Base-by-base conservation (phyloP, 495 filamentous ascomycete genomes). In the Viridothelium virens region DNA sequence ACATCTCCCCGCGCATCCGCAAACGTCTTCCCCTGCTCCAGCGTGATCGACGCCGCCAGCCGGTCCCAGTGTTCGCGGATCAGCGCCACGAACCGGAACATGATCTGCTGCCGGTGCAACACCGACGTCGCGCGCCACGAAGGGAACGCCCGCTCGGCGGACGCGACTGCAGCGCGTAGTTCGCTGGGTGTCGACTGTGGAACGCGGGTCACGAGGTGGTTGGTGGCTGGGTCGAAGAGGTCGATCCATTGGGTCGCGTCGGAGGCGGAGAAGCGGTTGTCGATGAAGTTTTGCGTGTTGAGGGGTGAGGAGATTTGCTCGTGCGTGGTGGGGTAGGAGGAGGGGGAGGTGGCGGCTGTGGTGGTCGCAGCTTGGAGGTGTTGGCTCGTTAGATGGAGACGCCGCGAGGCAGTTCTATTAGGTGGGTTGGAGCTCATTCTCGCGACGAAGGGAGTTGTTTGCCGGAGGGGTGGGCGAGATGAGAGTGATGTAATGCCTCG, bases 21-120 rank as follows among this genome's bases (percentile, higher is more conserved):
- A 77, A 97, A 91, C 2, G 95, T 97, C 84, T 99, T 99, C 71
- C 94, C 94, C 79, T 99, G 94, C 81, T 99, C 94, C 62, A 97
- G 82, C 18, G 93, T 97, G 74, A 99, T 99, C 74, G 88, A 93
- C 3, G 94, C 91, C 18, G 94, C 95, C 68, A 99, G 77, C 44
- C 94, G 84, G 76, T 99, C 93, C 95, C 93, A 97, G 79, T 99
- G 86, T 73, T 92, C 86, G 50, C 93, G 85, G 76, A 99, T 96
- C 74, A 99, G 79, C 61, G 79, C 83, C 44, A 93, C 90, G 73
- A 91, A 96, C 79, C 90, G 93, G 84, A 99, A 99, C 86, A 99
- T 93, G 77, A 97, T 90, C 80, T 95, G 90, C 80, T 99, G 94
- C 62, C 88, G 84, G 62, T 86, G 81, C 70, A 99, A 85, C 63